Conservation (phyloP, 352 stramenopile genomes). For the Globisporangium acanthophoron region DNA sequence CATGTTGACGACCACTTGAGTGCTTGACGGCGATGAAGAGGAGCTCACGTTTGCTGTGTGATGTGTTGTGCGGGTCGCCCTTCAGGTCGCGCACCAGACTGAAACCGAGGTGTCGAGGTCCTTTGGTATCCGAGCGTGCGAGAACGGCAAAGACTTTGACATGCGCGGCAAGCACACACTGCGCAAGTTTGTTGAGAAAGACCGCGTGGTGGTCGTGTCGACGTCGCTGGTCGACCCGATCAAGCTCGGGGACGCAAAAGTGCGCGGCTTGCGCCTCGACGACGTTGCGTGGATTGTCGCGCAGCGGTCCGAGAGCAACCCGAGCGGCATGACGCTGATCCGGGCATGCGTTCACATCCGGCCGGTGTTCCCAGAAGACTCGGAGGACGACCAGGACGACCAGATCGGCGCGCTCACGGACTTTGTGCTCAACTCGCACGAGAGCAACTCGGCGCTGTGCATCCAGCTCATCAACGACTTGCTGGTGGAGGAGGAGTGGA, state of each 20-base stretch:
- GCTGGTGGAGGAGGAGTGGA: slow-evolving; percentile 43
- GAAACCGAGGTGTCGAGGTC: slow-evolving; percentile 4
- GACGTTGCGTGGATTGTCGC: slow-evolving; percentile 28
- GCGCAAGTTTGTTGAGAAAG: slow-evolving; percentile 25
- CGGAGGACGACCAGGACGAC: slow-evolving; percentile 18
- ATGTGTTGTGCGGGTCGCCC: not conserved
- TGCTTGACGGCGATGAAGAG: not conserved
- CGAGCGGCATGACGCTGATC: slow-evolving; percentile 5
- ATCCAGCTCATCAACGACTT: slow-evolving; percentile 26
- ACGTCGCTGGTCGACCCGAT: slow-evolving; percentile 36
- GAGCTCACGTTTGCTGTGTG: not conserved
- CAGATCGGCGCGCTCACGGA: slow-evolving; percentile 29
- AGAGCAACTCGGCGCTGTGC: slow-evolving; percentile 22
- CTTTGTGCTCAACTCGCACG: slow-evolving; percentile 32
- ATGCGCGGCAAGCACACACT: slow-evolving; percentile 39
- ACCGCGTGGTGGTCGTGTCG: slow-evolving; percentile 37
- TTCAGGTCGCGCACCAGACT: not conserved
- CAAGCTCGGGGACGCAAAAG: slow-evolving; percentile 24
- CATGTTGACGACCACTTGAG: not conserved
- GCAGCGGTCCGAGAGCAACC: not conserved
- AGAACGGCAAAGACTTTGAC: slow-evolving; percentile 19
- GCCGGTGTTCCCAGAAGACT: slow-evolving; percentile 3
- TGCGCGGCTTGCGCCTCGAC: slow-evolving; percentile 26
- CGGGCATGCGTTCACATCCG: slow-evolving; percentile 9
- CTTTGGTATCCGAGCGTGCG: slow-evolving; percentile 7